These are phyloP conservation scores for Coniochaeta prunicola DNA, from an alignment of 2,329 filamentous ascomycete genomes.

Conservation along the genomic window DNA sequence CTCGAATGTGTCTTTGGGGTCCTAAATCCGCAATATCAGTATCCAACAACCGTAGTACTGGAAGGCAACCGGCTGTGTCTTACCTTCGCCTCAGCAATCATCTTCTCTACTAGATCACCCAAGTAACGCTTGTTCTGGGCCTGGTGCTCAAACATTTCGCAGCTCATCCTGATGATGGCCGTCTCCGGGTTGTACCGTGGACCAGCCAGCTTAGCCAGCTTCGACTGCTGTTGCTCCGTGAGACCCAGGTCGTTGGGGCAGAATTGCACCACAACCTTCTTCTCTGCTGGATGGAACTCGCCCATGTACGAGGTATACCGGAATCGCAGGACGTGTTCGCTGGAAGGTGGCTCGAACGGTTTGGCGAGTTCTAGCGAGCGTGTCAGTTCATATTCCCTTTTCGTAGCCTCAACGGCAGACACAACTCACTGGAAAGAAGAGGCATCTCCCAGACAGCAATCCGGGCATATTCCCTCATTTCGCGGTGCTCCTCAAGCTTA, in stretches of 20 bases:
- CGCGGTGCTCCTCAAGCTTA: conserved; percentile 81
- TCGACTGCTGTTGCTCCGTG: conserved; percentile 59
- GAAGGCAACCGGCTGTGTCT: background rate
- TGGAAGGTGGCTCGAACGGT: conserved; percentile 66
- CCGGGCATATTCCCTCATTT: conserved; percentile 81
- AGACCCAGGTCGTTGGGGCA: conserved; percentile 66
- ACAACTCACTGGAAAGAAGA: conserved; percentile 67
- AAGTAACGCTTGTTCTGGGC: conserved; percentile 98
- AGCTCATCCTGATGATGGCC: conserved; percentile 79
- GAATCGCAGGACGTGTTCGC: conserved; percentile 73
- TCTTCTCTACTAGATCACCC: conserved; percentile 64
- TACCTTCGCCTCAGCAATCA: conserved; percentile 69
- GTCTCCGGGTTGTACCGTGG: conserved; percentile 80
- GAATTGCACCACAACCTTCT: conserved; percentile 93
- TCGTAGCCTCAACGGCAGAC: background rate
- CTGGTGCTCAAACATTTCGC: conserved; percentile 79
- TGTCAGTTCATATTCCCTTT: conserved; percentile 8
- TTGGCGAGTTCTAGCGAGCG: conserved; percentile 63
- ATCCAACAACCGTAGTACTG: no score
- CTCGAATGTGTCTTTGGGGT: conserved; percentile 72
- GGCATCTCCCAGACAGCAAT: conserved; percentile 95
- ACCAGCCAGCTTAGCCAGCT: conserved; percentile 83
- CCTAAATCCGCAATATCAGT: no score
- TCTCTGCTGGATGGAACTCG: conserved; percentile 82
- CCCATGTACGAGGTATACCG: conserved; percentile 96